Conservation (phyloP, 1,284 basidiomycete species). For the Cryptococcus amylolentus region DNA sequence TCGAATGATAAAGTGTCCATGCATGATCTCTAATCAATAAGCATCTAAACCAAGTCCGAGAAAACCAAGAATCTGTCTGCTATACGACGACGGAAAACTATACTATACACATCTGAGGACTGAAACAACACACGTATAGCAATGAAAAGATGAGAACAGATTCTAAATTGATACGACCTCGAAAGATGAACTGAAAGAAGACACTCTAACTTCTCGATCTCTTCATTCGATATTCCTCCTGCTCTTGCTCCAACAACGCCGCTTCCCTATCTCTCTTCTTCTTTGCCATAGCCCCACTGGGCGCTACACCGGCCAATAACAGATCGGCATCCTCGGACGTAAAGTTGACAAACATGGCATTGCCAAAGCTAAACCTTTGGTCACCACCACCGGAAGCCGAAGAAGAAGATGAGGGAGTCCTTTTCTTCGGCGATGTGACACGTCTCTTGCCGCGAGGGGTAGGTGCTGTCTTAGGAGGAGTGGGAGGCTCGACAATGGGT, state of each 20-base stretch:
- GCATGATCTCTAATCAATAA: background rate
- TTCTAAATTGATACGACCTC: no score
- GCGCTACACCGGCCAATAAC: conserved; percentile 44
- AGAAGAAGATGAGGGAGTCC: background rate
- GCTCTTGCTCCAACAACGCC: conserved; percentile 2
- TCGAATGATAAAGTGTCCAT: background rate
- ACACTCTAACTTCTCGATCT: conserved; percentile 15
- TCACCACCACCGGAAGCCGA: conserved; percentile 9
- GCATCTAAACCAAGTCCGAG: no score
- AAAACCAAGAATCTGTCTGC: no score
- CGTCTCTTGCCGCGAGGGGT: conserved; percentile 17
- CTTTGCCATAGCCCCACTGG: conserved; percentile 36
- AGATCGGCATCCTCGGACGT: conserved; percentile 41
- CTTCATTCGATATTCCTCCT: conserved; percentile 16
- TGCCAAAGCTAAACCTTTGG: conserved; percentile 24
- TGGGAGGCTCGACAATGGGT: background rate
- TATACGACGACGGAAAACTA: no score
- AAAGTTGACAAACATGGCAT: conserved; percentile 45
- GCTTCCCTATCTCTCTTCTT: conserved; percentile 35
- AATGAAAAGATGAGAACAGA: no score
- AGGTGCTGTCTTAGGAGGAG: conserved; percentile 6
- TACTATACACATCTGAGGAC: no score
- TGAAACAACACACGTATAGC: no score
- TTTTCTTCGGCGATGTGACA: conserved; percentile 15
- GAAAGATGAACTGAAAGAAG: background rate